Conservation (phyloP, 2,329 filamentous ascomycete genomes). For the Rhinocladiella mackenziei region DNA sequence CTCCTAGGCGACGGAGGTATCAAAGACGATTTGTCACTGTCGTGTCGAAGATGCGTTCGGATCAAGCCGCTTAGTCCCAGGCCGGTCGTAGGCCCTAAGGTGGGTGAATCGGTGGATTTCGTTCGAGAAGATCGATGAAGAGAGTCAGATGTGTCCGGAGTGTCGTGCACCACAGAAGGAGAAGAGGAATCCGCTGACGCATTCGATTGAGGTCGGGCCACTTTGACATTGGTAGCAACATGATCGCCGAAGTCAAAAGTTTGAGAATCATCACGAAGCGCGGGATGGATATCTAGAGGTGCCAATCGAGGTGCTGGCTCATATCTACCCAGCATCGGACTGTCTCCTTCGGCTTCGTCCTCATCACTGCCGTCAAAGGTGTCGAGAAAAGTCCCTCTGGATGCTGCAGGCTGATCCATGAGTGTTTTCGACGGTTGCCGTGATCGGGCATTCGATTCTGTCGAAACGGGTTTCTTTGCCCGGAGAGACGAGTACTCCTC, state of each 20-base stretch:
- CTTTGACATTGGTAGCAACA: not conserved
- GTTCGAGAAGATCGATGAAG: slow-evolving; percentile 14
- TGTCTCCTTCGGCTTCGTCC: slow-evolving; percentile 35
- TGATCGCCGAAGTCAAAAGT: slow-evolving; percentile 22
- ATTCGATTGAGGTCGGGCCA: slow-evolving; percentile 15
- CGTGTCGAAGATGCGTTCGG: slow-evolving; percentile 74
- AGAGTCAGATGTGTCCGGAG: slow-evolving; percentile 17
- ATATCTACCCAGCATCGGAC: slow-evolving; percentile 22
- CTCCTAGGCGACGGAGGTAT: slow-evolving; percentile 53
- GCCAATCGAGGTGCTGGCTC: slow-evolving; percentile 22
- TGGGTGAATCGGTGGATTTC: slow-evolving; percentile 64
- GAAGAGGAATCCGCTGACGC: slow-evolving; percentile 16
- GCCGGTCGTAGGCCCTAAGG: slow-evolving; percentile 58
- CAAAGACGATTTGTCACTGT: slow-evolving; percentile 77
- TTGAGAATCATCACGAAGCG: slow-evolving; percentile 36
- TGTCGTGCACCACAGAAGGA: slow-evolving; percentile 18
- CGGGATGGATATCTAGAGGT: slow-evolving; percentile 37
- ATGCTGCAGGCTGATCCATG: slow-evolving; percentile 16
- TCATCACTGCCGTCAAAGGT: slow-evolving; percentile 36
- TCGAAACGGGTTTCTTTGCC: not conserved
- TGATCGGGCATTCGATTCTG: not conserved
- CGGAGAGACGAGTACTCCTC: slow-evolving; percentile 25
- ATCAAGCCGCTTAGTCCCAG: slow-evolving; percentile 74
- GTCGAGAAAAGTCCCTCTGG: slow-evolving; percentile 26
- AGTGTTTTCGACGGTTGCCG: not conserved